Base-by-base conservation (phyloP, 345 rosid species). In the Conringia planisiliqua region DNA sequence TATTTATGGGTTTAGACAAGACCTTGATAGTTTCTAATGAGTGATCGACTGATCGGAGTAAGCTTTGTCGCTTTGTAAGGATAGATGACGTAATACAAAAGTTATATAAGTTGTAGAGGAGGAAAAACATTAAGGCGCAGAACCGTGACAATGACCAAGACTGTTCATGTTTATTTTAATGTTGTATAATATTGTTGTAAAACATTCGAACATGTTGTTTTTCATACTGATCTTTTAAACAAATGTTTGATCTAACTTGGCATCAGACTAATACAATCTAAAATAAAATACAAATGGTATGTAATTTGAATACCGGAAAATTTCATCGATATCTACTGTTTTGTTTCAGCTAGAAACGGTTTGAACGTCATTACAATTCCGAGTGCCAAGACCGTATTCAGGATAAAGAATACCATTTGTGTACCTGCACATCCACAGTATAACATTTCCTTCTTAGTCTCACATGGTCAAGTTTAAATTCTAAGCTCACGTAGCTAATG, bases 351-450 rank as follows among this genome's bases (percentile, higher is more conserved):
- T 14, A 89, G 82, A 83, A 93, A 90, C 8, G 98, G 98, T 63
- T 91, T 80, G 83, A 91, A 88, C 6, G 96, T 91, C 85, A 81
- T 33, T 59, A 86, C 12, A 63, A 88, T 78, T 33, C 89, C 98
- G 26, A 84, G 76, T 32, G 73, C 82, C 75, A 85, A 81, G 0
- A 93, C 75, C 61, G 69, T 55, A 65, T 81, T 89, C 73, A 93
- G 61, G 18, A 84, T 13, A 67, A 86, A 89, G 88, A 93, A 93
- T 38, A 89, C 88, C 79, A 82, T 78, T 51, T 87, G 89, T 50
- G 55, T 67, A 24, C 93, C 98, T 93, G 85, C 83, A 83, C 17
- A 60, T 55, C 62, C 43, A 58, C 2, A 50, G 2, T 8, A 3
- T 30, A 44, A 38, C 67, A 36, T 3, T 36, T 3, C 14, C 39